A percentile compares a stretch with the other conserved stretches of the same genome.
phyloP scores from a whole-genome alignment of 441 rosid species.

The Dalechampia spathulata region DNA sequence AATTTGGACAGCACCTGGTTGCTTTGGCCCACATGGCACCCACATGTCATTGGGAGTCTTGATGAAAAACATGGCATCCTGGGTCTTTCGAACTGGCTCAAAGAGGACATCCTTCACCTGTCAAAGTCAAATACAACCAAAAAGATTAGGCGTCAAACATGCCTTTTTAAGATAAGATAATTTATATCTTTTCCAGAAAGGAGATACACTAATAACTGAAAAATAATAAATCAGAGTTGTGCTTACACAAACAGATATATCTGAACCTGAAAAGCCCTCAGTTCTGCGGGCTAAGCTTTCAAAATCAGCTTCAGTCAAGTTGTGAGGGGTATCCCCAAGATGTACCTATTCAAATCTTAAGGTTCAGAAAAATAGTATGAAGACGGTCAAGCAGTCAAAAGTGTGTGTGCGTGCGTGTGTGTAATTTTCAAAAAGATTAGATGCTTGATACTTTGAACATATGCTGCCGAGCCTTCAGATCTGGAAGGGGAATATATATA shows the following conservation, averaged over 20 bases:
- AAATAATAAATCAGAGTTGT: slow-evolving; percentile 11
- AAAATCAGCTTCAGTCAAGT: slow-evolving; percentile 85
- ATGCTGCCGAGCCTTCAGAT: slow-evolving; percentile 83
- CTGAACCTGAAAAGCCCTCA: slow-evolving; percentile 98
- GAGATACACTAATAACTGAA: too few species aligned
- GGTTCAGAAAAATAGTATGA: slow-evolving; percentile 5
- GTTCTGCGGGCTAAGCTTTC: slow-evolving; percentile 76
- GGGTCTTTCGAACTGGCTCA: slow-evolving; percentile 97
- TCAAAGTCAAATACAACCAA: slow-evolving; percentile 4
- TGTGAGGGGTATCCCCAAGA: slow-evolving; percentile 97
- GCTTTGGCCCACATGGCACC: slow-evolving; percentile 97
- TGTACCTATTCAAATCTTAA: slow-evolving; percentile 56
- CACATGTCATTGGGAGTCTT: slow-evolving; percentile 64
- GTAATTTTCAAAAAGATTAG: slow-evolving; percentile 1
- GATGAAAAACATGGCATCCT: slow-evolving; percentile 90
- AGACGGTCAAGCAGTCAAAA: neutral
- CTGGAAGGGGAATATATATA: slow-evolving; percentile 97
- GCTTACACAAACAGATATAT: slow-evolving; percentile 95
- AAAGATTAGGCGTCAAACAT: neutral
- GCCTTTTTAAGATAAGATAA: neutral
- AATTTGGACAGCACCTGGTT: slow-evolving; percentile 76
- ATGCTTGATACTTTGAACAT: slow-evolving; percentile 84
- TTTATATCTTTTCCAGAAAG: too few species aligned
- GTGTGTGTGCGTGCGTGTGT: slow-evolving; percentile 3
- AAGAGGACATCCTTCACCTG: slow-evolving; percentile 98